Percentiles rank a stretch among this genome's conserved stretches.
phyloP scores from a whole-genome alignment of 179 eudicot species.

The Heliamphora ciliata region DNA sequence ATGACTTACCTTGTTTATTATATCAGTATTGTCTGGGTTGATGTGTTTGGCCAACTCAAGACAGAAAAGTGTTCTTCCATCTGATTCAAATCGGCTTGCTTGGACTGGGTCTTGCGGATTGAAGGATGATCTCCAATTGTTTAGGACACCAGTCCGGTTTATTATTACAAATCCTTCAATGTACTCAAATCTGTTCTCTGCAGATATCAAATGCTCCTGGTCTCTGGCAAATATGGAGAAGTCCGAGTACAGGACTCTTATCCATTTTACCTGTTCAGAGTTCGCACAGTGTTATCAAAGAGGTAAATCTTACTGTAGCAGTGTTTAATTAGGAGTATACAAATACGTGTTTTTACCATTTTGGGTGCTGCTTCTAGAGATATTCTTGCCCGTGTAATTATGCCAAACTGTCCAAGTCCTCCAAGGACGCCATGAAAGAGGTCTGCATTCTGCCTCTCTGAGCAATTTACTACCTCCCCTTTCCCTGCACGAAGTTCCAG shows the following conservation, averaged over 20 bases:
- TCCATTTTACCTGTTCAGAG: conserved; percentile 80
- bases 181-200: conserved; percentile 65
- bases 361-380: conserved; percentile 62
- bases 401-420: conserved; percentile 89
- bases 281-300: not conserved
- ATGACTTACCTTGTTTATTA: conserved; percentile 42
- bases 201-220: conserved; percentile 72
- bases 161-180: conserved; percentile 81
- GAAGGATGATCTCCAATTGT: conserved; percentile 78
- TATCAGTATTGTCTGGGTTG: conserved; percentile 37
- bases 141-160: conserved; percentile 64
- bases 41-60: conserved; percentile 77
- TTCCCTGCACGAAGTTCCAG: conserved; percentile 45
- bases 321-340: not conserved
- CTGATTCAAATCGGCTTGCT: conserved; percentile 64
- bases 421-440: conserved; percentile 79
- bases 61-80: conserved; percentile 75
- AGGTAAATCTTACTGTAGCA: not conserved
- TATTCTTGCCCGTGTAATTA: conserved; percentile 76
- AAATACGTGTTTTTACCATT: conserved; percentile 31
- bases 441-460: conserved; percentile 61
- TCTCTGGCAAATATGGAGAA: conserved; percentile 66
- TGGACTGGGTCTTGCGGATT: conserved; percentile 65
- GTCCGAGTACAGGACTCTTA: conserved; percentile 77
- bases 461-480: conserved; percentile 68